Evolutionary conservation across 768 basidiomycete species (phyloP).

Genomic region (Dentipellis fragilis): DNA sequence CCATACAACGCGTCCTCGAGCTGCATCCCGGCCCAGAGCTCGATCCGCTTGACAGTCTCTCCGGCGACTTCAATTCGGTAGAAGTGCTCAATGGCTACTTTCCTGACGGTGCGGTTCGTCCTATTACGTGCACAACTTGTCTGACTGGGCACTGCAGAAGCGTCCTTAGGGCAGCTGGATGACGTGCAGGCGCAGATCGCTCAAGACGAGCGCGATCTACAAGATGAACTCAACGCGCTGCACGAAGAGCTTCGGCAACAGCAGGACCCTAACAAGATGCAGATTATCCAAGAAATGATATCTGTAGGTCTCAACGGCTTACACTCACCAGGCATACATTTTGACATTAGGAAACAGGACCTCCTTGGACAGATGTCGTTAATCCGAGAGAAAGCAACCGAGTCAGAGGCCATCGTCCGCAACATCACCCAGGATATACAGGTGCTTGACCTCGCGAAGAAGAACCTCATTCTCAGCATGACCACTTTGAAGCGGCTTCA

Average conservation of each 20-base stretch:
- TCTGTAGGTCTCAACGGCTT: slow-evolving; percentile 42
- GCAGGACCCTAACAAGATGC: slow-evolving; percentile 86
- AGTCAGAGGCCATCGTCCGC: slow-evolving; percentile 92
- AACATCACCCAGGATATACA: slow-evolving; percentile 97
- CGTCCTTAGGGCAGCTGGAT: slow-evolving; percentile 62
- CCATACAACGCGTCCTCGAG: slow-evolving; percentile 64
- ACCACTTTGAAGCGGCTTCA: slow-evolving; percentile 83
- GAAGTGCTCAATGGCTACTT: slow-evolving; percentile 58
- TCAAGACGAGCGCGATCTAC: slow-evolving; percentile 59
- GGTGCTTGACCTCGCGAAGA: slow-evolving; percentile 85
- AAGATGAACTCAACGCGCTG: slow-evolving; percentile 61
- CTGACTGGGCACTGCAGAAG: slow-evolving; percentile 38
- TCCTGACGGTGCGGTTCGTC: slow-evolving; percentile 53
- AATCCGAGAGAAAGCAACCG: slow-evolving; percentile 93
- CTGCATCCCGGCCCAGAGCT: slow-evolving; percentile 31
- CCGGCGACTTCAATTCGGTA: slow-evolving; percentile 46
- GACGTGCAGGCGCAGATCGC: slow-evolving; percentile 58
- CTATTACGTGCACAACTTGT: background rate
- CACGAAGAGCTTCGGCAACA: slow-evolving; percentile 58
- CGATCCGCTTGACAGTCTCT: slow-evolving; percentile 50
- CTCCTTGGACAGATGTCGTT: slow-evolving; percentile 91
- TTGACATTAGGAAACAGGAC: slow-evolving; percentile 42
- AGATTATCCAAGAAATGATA: slow-evolving; percentile 91
- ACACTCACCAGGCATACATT: background rate
- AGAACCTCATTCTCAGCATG: slow-evolving; percentile 84